phyloP scores from a whole-genome alignment of 2,329 filamentous ascomycete species.

The Aspergillus proliferans region DNA sequence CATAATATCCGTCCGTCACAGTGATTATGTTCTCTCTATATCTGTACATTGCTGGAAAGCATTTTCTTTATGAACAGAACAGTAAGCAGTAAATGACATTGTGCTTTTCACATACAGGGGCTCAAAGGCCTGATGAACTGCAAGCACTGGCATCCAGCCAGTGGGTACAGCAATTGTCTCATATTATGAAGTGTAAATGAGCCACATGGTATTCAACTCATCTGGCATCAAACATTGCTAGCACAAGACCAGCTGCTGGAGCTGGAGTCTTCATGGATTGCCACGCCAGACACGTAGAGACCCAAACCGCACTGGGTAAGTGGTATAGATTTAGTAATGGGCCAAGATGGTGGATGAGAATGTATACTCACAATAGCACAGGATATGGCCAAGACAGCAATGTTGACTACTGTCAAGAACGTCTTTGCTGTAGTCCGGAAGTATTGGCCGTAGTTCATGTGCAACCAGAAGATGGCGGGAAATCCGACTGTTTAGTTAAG shows the following conservation, averaged over 20 bases:
- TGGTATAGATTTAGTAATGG: not conserved
- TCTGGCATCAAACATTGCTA: conserved; percentile 20
- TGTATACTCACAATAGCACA: conserved; percentile 15
- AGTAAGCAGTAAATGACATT: too few species aligned
- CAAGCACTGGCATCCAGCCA: too few species aligned
- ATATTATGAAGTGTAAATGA: too few species aligned
- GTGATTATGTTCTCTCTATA: too few species aligned
- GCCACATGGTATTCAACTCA: not conserved
- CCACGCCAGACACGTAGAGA: conserved; percentile 35
- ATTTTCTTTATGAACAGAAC: too few species aligned
- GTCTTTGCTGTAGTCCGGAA: conserved; percentile 39
- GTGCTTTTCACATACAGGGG: too few species aligned
- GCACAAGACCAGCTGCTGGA: conserved; percentile 35
- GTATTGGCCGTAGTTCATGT: conserved; percentile 40
- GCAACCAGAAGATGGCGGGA: conserved; percentile 42
- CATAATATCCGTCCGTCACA: not conserved
- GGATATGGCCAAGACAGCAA: conserved; percentile 32
- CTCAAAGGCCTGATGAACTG: too few species aligned
- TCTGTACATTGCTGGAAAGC: too few species aligned
- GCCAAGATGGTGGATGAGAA: not conserved
- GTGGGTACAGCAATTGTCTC: too few species aligned
- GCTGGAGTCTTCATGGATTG: conserved; percentile 29
- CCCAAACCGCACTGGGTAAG: conserved; percentile 32
- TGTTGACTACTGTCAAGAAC: conserved; percentile 38
- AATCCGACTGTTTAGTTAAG: conserved; percentile 30